A percentile compares a stretch with the other conserved stretches of the same genome.
Evolutionary conservation across 441 rosid species (phyloP).

Genomic region (Pelargonium myrrhifolium): DNA sequence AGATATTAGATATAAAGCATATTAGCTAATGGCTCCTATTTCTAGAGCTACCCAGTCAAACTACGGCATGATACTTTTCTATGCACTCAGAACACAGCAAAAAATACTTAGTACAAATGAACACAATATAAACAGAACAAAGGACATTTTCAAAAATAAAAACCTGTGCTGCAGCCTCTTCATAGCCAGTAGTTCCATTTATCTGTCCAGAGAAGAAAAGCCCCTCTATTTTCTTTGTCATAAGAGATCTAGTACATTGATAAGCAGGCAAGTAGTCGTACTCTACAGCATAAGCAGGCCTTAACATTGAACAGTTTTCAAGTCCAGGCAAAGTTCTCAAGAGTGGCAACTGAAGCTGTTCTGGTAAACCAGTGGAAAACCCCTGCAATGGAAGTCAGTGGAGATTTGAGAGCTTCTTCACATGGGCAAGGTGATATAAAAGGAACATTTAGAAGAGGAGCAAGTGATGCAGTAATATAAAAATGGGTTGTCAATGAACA

Average conservation of each 20-base stretch:
- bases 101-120: neutral
- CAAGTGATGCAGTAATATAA: neutral
- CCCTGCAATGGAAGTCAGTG: constrained; percentile 49
- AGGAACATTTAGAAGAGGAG: constrained; percentile 1
- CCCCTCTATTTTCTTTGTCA: constrained; percentile 88
- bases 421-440: neutral
- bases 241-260: constrained; percentile 87
- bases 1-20: constrained; percentile 8
- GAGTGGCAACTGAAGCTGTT: constrained; percentile 86
- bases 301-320: constrained; percentile 86
- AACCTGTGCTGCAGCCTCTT: constrained; percentile 99
- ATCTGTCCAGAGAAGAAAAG: constrained; percentile 99
- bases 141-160: constrained; percentile 12
- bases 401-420: constrained; percentile 4
- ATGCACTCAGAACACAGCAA: neutral
- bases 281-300: constrained; percentile 99
- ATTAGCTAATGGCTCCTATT: neutral
- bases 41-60: neutral
- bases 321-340: constrained; percentile 94
- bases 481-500: neutral
- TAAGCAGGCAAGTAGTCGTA: constrained; percentile 94
- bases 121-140: constrained; percentile 17
- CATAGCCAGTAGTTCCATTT: constrained; percentile 98
- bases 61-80: neutral
- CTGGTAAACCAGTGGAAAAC: constrained; percentile 95